Conservation (phyloP, 2,329 filamentous ascomycete species). For the Claviceps arundinis region DNA sequence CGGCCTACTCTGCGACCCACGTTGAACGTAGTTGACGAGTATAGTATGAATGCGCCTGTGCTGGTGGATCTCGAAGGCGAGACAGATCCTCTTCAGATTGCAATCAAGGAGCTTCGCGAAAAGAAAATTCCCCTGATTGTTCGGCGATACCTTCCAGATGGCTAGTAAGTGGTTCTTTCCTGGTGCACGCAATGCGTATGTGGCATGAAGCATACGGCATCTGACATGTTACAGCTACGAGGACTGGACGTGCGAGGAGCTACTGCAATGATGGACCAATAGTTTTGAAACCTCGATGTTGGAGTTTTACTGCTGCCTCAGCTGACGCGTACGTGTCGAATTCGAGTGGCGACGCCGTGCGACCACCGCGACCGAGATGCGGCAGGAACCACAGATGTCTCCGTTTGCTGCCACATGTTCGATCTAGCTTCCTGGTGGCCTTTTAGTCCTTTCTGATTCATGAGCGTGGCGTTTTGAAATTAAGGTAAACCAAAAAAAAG, state of each 20-base stretch:
- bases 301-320: slow-evolving; percentile 7
- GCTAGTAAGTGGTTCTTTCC: slow-evolving; percentile 54
- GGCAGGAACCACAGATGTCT: not conserved
- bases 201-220: not conserved
- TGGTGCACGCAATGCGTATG: not conserved
- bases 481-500: slow-evolving; percentile 10
- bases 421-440: slow-evolving; percentile 7
- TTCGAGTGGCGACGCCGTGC: not conserved
- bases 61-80: slow-evolving; percentile 94
- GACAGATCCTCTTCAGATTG: slow-evolving; percentile 94
- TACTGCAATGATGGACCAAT: slow-evolving; percentile 43
- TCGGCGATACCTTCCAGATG: slow-evolving; percentile 88
- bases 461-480: slow-evolving; percentile 24
- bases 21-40: too few species aligned
- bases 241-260: slow-evolving; percentile 97
- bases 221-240: slow-evolving; percentile 57
- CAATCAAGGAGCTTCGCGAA: slow-evolving; percentile 90
- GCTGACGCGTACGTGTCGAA: not conserved
- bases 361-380: not conserved
- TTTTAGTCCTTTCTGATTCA: slow-evolving; percentile 17
- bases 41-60: slow-evolving; percentile 91
- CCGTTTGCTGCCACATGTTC: not conserved
- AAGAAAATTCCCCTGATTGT: slow-evolving; percentile 98
- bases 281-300: slow-evolving; percentile 3
- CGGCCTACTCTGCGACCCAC: slow-evolving; percentile 12